These are phyloP conservation scores for Eucalyptus marginata DNA, from an alignment of 345 rosid species.

Conservation along the genomic window DNA sequence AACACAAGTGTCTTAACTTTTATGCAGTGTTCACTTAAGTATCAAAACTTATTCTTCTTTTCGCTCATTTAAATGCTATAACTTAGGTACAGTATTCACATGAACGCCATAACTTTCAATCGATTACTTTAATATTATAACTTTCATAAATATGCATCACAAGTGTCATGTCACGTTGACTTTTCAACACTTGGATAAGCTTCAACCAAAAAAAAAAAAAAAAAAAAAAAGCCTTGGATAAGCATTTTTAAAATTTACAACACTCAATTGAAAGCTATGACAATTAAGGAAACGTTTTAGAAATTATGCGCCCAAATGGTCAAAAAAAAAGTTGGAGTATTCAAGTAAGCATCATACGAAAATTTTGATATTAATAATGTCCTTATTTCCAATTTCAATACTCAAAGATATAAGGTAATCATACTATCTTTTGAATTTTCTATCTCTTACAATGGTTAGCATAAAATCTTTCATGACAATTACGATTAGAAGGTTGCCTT, in stretches of 20 bases:
- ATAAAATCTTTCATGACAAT: background rate
- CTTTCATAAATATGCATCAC: too few relatives aligned
- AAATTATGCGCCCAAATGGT: rapidly evolving
- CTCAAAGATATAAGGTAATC: background rate
- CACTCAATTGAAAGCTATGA: too few relatives aligned
- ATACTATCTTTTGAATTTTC: background rate
- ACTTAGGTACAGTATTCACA: too few relatives aligned
- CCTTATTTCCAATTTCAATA: background rate
- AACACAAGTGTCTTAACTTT: too few relatives aligned
- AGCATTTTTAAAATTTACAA: background rate
- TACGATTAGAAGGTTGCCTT: background rate
- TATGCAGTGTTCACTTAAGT: too few relatives aligned
- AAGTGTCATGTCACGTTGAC: too few relatives aligned
- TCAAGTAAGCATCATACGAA: background rate
- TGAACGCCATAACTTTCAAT: rapidly evolving
- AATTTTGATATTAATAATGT: too few relatives aligned
- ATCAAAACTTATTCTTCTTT: too few relatives aligned
- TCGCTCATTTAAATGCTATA: too few relatives aligned
- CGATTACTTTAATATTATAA: too few relatives aligned
- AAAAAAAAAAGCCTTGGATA: background rate
- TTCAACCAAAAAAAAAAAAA: too few relatives aligned
- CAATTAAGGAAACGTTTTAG: background rate
- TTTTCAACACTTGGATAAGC: too few relatives aligned
- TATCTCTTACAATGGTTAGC: background rate
- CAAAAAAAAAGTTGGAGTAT: rapidly evolving